These are phyloP conservation scores for Pseudoscleropodium purum DNA, from an alignment of 225 moss, liverwort and hornwort genomes.

Conservation along the genomic window DNA sequence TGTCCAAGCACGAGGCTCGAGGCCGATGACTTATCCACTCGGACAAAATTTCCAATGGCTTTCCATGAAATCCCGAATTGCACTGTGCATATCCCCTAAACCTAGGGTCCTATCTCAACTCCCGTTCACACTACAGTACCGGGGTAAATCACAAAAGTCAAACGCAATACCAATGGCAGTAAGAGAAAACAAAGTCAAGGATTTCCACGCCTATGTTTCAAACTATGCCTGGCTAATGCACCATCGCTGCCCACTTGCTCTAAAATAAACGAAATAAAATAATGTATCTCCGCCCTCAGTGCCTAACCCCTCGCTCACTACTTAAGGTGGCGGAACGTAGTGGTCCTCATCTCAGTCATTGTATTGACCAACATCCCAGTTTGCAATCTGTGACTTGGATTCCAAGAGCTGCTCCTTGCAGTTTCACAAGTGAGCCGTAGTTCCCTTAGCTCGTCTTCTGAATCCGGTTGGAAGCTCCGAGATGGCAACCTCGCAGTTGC, in stretches of 20 bases:
- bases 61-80: neutral
- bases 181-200: neutral
- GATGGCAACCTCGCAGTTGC: neutral
- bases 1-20: neutral
- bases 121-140: neutral
- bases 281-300: neutral
- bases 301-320: neutral
- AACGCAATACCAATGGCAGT: neutral
- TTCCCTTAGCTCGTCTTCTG: neutral
- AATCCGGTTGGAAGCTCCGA: neutral
- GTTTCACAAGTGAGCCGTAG: no score
- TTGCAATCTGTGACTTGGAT: neutral
- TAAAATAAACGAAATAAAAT: neutral
- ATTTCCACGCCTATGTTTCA: neutral
- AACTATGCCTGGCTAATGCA: neutral
- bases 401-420: no score
- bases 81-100: no score
- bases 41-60: neutral
- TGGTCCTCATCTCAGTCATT: neutral
- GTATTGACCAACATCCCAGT: neutral
- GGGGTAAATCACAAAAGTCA: neutral
- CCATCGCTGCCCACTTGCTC: neutral
- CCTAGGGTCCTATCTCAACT: neutral
- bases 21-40: neutral
- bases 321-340: neutral